Evolutionary conservation across 2,329 filamentous ascomycete genomes (phyloP).

Genomic region (Talaromyces sp.): DNA sequence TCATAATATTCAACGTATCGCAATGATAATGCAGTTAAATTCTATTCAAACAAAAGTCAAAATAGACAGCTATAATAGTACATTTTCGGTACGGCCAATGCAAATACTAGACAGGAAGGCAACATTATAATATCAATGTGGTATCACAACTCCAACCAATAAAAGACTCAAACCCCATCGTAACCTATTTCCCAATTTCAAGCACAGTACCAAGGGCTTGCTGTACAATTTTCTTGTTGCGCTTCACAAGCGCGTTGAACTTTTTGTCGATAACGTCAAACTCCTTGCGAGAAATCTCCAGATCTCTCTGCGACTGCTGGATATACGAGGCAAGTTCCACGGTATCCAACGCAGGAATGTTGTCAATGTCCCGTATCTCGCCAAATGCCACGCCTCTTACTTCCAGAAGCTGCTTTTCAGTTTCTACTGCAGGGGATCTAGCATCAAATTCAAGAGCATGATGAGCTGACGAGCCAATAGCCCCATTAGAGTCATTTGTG

Average conservation of each 20-base stretch:
- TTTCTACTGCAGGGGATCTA: conserved; percentile 31
- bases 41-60: not conserved
- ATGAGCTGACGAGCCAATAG: conserved; percentile 11
- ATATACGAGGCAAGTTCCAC: conserved; percentile 38
- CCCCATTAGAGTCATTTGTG: conserved; percentile 26
- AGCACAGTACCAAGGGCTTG: conserved; percentile 31
- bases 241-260: conserved; percentile 34
- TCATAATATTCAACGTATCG: not conserved
- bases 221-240: conserved; percentile 41
- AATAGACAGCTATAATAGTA: not conserved
- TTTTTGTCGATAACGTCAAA: conserved; percentile 51
- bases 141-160: not conserved
- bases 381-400: conserved; percentile 27
- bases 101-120: not conserved
- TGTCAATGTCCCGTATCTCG: conserved; percentile 32
- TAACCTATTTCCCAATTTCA: conserved; percentile 15
- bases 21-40: no score
- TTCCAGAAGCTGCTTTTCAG: conserved; percentile 34
- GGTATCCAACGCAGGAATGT: conserved; percentile 39
- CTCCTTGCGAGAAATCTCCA: conserved; percentile 67
- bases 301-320: conserved; percentile 53
- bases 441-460: conserved; percentile 27
- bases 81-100: not conserved
- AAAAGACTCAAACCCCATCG: not conserved
- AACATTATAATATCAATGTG: not conserved